Base-by-base conservation (phyloP, 2,329 filamentous ascomycete genomes). In the Colletotrichum camelliae region DNA sequence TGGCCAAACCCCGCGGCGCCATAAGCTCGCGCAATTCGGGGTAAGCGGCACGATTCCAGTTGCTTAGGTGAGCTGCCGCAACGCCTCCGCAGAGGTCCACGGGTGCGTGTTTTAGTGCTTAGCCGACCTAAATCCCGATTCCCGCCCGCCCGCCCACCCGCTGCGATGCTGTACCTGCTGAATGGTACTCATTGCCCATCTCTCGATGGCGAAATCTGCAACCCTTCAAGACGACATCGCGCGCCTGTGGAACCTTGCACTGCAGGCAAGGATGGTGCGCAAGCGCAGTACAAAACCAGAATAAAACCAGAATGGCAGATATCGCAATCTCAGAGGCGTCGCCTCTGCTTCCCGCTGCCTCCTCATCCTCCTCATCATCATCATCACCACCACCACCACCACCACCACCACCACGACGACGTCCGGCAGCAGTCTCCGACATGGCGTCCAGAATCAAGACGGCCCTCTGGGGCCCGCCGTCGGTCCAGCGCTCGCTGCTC, bases 401-500 rank as follows among this genome's bases (percentile, higher is more conserved):
- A n/a, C 5, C 16, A 48, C 21, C 18, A 8, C 18, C 27, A 5
- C 35, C 9, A 4, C 43, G 39, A n/a, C n/a, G 10, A 16, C 37
- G 61, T n/a, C 13, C 12, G 29, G 24, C n/a, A 15, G 21, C 57
- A 13, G 57, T 2, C 18, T 35, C 71, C 60, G 48, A 39, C 7
- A 72, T 75, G 72, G 37, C 55, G 29, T 72, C 68, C 24, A 72
- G 24, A 18, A 24, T 75, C 15, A 67, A 66, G 18, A 60, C 55
- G 7, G 72, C 61, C 68, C 68, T 75, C 31, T 75, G 72, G 72
- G 72, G 72, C 35, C 72, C 61, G 37, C 70, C 78, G 27, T 79
- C 78, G 7, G 48, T 73, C 43, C 70, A 82, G 74, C 79, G 80
- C 10, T 71, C 77, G 16, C 79, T 85, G 57, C 79, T 86, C 35